Evolutionary conservation across 2,329 filamentous ascomycete species (phyloP).

Genomic region (Penicillium paneum): DNA sequence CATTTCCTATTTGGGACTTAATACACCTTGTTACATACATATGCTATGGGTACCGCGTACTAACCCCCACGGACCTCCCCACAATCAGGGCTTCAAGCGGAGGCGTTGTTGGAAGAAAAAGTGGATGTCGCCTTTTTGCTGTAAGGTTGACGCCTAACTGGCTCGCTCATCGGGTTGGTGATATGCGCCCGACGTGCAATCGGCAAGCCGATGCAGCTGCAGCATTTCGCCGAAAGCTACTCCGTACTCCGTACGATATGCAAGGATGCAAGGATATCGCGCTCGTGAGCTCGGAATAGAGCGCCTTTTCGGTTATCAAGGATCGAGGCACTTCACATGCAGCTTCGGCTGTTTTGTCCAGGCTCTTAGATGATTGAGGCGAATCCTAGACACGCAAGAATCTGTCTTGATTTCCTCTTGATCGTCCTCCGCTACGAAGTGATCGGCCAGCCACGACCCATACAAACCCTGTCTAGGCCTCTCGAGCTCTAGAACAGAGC

Average conservation of each 20-base stretch:
- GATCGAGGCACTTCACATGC: neutral
- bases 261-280: neutral
- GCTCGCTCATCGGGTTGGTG: neutral
- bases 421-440: neutral
- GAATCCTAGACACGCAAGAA: neutral
- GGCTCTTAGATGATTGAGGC: neutral
- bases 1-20: neutral
- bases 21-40: neutral
- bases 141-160: conserved; percentile 7
- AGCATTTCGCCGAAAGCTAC: neutral
- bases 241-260: too few species aligned
- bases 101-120: neutral
- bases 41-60: neutral
- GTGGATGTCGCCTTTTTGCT: neutral
- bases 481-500: conserved; percentile 3
- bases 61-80: conserved; percentile 5
- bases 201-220: conserved; percentile 9
- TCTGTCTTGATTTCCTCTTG: neutral
- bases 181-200: conserved; percentile 7
- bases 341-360: neutral
- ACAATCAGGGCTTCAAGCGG: neutral
- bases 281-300: neutral
- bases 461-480: neutral
- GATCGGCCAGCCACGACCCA: conserved; percentile 3
- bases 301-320: too few species aligned